phyloP scores from a whole-genome alignment of 2,329 filamentous ascomycete species.

The Xylaria sp. region DNA sequence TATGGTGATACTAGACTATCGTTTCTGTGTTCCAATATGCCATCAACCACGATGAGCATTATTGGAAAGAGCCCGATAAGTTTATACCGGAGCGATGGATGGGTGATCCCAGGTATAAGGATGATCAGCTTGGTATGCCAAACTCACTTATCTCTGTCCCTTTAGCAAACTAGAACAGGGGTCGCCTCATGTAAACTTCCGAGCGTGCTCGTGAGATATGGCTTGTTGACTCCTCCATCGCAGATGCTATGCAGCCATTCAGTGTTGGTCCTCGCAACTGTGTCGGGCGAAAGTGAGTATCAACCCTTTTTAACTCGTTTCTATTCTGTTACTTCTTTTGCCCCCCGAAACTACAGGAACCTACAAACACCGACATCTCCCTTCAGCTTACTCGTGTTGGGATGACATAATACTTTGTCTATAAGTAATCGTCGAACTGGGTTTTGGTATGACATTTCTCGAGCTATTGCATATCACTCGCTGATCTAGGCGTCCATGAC shows the following conservation, averaged over 20 bases:
- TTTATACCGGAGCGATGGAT: conserved; percentile 50
- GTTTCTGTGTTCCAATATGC: conserved; percentile 46
- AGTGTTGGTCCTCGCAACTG: conserved; percentile 56
- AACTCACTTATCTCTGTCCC: background rate
- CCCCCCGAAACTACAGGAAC: too few relatives aligned
- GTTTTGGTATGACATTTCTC: too few relatives aligned
- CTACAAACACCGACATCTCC: too few relatives aligned
- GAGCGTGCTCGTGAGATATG: too few relatives aligned
- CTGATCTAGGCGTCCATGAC: conserved; percentile 6
- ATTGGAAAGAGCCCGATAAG: conserved; percentile 44
- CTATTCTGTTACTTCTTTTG: too few relatives aligned
- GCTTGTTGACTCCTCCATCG: background rate
- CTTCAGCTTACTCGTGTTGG: too few relatives aligned
- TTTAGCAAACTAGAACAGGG: background rate
- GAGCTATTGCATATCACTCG: background rate
- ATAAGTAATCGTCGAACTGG: too few relatives aligned
- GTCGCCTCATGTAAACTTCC: too few relatives aligned
- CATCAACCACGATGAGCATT: conserved; percentile 39
- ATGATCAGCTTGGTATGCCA: conserved; percentile 34
- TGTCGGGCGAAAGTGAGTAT: conserved; percentile 54
- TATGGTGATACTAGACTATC: conserved; percentile 35
- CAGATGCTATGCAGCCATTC: conserved; percentile 51
- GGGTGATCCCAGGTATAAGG: conserved; percentile 35
- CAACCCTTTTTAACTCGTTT: background rate
- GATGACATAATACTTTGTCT: too few relatives aligned